Percentiles rank a stretch among this genome's conserved stretches.
Conservation (phyloP, 225 moss, liverwort and hornwort species). For the Sphagnum contortum region DNA sequence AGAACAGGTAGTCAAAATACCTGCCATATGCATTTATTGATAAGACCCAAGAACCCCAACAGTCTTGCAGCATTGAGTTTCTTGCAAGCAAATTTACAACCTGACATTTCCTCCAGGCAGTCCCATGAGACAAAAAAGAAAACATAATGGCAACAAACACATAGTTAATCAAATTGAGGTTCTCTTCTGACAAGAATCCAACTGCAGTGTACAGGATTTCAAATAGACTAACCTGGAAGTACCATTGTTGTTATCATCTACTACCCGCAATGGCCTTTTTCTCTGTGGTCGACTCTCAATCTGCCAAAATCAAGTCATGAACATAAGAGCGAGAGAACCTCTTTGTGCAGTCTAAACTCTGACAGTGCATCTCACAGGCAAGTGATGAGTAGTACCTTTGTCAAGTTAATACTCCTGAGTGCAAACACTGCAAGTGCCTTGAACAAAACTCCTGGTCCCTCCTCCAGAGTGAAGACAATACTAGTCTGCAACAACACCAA, state of each 20-base stretch:
- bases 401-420: constrained; percentile 36
- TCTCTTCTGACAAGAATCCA: no score
- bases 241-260: constrained; percentile 89
- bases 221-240: constrained; percentile 59
- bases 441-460: constrained; percentile 50
- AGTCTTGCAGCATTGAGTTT: no score
- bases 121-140: no score
- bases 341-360: no score
- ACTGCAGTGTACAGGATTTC: no score
- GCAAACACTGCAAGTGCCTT: constrained; percentile 49
- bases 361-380: no score
- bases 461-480: constrained; percentile 52
- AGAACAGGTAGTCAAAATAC: constrained; percentile 96
- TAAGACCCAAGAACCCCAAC: no score
- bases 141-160: no score
- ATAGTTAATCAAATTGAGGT: no score
- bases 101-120: no score
- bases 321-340: no score
- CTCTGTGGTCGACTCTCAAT: constrained; percentile 64
- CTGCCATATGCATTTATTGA: constrained; percentile 7
- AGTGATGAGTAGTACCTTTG: constrained; percentile 11
- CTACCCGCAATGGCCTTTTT: constrained; percentile 40
- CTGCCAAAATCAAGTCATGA: constrained; percentile 23
- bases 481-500: constrained; percentile 18
- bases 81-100: no score